Conservation (phyloP, 75 land plant species). For the Cunninghamia lanceolata region DNA sequence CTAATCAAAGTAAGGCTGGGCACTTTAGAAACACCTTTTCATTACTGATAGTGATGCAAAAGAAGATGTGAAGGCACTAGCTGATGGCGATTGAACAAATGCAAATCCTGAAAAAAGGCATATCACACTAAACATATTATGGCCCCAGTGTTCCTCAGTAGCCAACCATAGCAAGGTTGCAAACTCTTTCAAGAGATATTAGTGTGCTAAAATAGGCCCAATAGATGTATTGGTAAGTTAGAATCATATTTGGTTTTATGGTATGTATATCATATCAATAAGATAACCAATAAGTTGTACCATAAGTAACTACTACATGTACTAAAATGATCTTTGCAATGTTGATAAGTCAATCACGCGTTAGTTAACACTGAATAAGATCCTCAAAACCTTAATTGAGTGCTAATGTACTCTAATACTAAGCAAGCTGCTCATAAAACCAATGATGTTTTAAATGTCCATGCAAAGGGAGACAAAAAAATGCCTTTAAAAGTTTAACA, state of each 20-base stretch:
- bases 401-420: background rate
- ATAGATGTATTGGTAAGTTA: background rate
- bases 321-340: background rate
- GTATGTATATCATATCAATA: background rate
- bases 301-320: background rate
- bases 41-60: background rate
- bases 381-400: background rate
- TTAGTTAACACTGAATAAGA: background rate
- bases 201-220: background rate
- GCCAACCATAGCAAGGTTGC: background rate
- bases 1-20: background rate
- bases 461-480: background rate
- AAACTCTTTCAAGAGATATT: background rate
- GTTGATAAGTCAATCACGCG: background rate
- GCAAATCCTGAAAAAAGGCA: background rate
- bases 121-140: background rate
- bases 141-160: background rate
- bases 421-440: background rate
- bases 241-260: background rate
- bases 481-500: background rate
- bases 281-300: background rate
- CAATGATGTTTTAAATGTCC: background rate
- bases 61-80: background rate
- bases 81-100: background rate
- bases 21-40: background rate